These are phyloP conservation scores for Fusarium piperis DNA, from an alignment of 2,329 filamentous ascomycete species.

Conservation along the genomic window DNA sequence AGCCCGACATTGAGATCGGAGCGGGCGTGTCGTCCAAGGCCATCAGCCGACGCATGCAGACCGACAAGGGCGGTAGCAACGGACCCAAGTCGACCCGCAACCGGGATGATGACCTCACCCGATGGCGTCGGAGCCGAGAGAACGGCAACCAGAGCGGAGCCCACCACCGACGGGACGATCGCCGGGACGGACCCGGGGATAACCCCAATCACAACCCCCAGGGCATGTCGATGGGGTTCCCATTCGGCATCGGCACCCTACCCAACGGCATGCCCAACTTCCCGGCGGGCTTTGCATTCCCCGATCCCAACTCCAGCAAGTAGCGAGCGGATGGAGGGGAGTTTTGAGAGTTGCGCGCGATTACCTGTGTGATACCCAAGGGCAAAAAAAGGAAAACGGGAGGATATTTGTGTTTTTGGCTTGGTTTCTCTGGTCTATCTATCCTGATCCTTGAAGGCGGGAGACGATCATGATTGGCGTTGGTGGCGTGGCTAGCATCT, in stretches of 20 bases:
- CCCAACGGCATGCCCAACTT: constrained; percentile 57
- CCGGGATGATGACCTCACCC: constrained; percentile 49
- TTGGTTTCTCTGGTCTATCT: constrained; percentile 26
- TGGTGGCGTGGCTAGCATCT: constrained; percentile 12
- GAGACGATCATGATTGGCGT: constrained; percentile 19
- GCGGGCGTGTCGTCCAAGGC: constrained; percentile 96
- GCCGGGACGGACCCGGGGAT: constrained; percentile 34
- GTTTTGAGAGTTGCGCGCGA: constrained; percentile 12
- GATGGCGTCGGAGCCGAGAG: constrained; percentile 48
- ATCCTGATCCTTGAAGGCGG: not conserved
- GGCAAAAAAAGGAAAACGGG: constrained; percentile 18
- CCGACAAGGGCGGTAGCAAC: constrained; percentile 71
- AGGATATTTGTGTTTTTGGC: constrained; percentile 24
- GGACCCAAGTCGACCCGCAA: constrained; percentile 71
- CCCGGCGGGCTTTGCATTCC: constrained; percentile 52
- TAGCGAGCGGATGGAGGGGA: constrained; percentile 1
- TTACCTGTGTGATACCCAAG: constrained; percentile 31
- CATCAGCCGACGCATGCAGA: constrained; percentile 75
- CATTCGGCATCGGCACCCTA: constrained; percentile 53
- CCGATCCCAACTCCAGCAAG: constrained; percentile 44
- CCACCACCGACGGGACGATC: constrained; percentile 35
- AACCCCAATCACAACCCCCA: constrained; percentile 30
- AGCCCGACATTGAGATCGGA: constrained; percentile 98
- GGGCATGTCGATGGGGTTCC: constrained; percentile 44
- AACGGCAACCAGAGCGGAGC: constrained; percentile 37